These are phyloP conservation scores for Diplodia intermedia DNA, from an alignment of 2,329 filamentous ascomycete species.

Conservation along the genomic window DNA sequence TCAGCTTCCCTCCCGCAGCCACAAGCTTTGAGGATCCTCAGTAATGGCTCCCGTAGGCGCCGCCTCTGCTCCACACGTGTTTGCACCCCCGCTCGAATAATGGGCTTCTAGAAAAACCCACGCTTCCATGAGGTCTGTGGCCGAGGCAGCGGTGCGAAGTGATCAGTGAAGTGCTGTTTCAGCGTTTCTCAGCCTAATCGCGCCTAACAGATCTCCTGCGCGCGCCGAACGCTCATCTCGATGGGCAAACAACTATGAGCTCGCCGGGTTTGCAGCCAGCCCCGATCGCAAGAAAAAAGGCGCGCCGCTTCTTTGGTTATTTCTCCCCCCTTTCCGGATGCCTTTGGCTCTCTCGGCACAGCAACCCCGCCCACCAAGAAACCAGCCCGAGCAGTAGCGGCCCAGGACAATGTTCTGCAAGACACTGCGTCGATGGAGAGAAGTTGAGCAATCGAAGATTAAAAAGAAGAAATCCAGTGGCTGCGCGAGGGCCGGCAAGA, in stretches of 20 bases:
- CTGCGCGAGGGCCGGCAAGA: constrained; percentile 2
- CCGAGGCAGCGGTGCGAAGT: neutral
- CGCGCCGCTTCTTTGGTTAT: too few species aligned
- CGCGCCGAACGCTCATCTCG: neutral
- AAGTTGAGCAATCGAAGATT: neutral
- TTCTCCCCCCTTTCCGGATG: too few species aligned
- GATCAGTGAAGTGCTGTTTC: neutral
- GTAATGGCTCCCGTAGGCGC: constrained; percentile 17
- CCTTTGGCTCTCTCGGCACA: too few species aligned
- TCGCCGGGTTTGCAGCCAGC: neutral
- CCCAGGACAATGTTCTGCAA: neutral
- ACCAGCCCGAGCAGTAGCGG: too few species aligned
- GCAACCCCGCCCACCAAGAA: too few species aligned
- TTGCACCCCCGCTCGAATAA: constrained; percentile 9
- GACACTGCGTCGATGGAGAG: neutral
- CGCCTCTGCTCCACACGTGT: constrained; percentile 10
- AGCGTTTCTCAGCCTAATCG: neutral
- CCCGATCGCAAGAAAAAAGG: neutral
- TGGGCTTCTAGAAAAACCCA: constrained; percentile 6
- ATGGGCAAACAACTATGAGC: neutral
- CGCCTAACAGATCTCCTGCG: neutral
- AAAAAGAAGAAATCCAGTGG: neutral
- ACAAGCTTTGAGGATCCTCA: constrained; percentile 21
- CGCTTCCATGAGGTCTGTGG: neutral
- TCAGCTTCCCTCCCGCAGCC: constrained; percentile 2